A percentile compares a stretch with the other conserved stretches of the same genome.
phyloP scores from a whole-genome alignment of 108 stramenopile genomes.

The Cylindrotheca fusiformis region DNA sequence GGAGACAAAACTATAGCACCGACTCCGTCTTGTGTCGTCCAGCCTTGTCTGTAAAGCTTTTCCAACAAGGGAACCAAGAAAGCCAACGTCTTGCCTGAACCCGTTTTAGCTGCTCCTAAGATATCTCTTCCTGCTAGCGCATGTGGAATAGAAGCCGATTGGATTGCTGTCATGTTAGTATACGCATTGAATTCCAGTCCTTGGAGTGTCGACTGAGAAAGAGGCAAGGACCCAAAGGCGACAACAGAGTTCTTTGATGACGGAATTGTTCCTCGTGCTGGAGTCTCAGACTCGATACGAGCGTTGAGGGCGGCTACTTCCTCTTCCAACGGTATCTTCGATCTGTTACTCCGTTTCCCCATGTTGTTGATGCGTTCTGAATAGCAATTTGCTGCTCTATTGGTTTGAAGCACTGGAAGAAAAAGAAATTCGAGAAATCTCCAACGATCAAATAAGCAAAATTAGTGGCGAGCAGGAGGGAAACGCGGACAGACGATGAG shows the following conservation, averaged over 20 bases:
- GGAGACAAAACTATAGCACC: conserved; percentile 95
- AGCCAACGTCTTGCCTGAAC: conserved; percentile 90
- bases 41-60: conserved; percentile 71
- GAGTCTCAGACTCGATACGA: conserved; percentile 65
- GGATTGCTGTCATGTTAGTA: conserved; percentile 90
- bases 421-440: too few relatives aligned
- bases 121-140: conserved; percentile 90
- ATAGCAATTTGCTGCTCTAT: too few relatives aligned
- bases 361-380: not conserved
- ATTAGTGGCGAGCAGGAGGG: too few relatives aligned
- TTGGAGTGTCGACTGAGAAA: conserved; percentile 61
- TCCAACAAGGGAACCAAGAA: conserved; percentile 91
- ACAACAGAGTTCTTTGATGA: conserved; percentile 56
- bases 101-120: conserved; percentile 93
- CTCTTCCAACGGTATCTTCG: conserved; percentile 4
- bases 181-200: conserved; percentile 80
- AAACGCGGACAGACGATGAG: too few relatives aligned
- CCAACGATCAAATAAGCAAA: too few relatives aligned
- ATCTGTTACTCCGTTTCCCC: not conserved
- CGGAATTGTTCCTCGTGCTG: conserved; percentile 63
- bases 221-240: conserved; percentile 72
- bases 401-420: too few relatives aligned
- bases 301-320: conserved; percentile 45
- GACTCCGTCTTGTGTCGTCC: conserved; percentile 84
- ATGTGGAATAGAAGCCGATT: conserved; percentile 92